Conservation (phyloP, 192 early-diverging fungal species). For the Entomortierella lignicola region DNA sequence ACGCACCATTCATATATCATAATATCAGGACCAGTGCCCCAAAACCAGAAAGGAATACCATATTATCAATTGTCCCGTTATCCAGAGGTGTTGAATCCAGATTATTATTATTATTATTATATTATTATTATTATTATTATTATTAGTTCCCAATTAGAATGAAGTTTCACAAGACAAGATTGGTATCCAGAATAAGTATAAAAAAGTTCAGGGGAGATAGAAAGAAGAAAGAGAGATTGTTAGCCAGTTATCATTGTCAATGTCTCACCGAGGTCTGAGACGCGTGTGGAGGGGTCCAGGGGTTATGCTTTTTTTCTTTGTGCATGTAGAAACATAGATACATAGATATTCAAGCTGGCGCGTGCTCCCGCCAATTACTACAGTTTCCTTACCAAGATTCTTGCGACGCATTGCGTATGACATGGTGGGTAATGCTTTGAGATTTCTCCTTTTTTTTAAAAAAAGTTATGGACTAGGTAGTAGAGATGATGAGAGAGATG, state of each 20-base stretch:
- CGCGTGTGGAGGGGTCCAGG: background rate
- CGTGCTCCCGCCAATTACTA: background rate
- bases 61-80: background rate
- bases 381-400: slow-evolving; percentile 33
- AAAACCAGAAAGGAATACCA: background rate
- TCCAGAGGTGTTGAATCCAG: background rate
- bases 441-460: background rate
- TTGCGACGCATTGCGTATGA: slow-evolving; percentile 52
- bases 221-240: background rate
- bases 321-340: background rate
- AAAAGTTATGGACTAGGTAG: background rate
- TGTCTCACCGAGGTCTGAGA: too few relatives aligned
- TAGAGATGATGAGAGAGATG: background rate
- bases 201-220: background rate
- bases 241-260: background rate
- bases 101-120: too few relatives aligned
- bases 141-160: too few relatives aligned
- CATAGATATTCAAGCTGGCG: too few relatives aligned
- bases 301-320: background rate
- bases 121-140: too few relatives aligned
- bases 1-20: background rate
- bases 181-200: background rate
- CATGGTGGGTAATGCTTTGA: slow-evolving; percentile 9
- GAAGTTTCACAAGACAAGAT: too few relatives aligned
- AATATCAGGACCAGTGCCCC: background rate